A percentile compares a stretch with the other conserved stretches of the same genome.
Evolutionary conservation across 2,329 filamentous ascomycete genomes (phyloP).

Genomic region (Alternaria gaisen): DNA sequence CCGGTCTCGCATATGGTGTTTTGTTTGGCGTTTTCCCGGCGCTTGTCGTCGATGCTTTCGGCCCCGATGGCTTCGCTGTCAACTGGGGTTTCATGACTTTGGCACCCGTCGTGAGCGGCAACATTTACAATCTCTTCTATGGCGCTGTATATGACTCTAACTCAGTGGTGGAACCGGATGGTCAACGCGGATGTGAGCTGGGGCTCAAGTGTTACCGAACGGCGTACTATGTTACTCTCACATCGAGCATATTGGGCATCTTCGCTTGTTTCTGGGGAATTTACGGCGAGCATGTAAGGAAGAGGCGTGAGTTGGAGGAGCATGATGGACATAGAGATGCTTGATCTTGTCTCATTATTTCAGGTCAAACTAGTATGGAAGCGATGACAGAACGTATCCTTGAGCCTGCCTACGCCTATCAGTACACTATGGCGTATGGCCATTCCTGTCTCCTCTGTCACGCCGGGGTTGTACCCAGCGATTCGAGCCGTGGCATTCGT

Average conservation of each 20-base stretch:
- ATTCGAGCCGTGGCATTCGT: not conserved
- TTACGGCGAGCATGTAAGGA: slow-evolving; percentile 60
- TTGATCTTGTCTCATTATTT: slow-evolving; percentile 11
- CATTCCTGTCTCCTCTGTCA: not conserved
- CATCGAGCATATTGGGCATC: slow-evolving; percentile 74
- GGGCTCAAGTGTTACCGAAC: slow-evolving; percentile 81
- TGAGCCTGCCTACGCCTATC: not conserved
- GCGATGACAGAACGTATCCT: not conserved
- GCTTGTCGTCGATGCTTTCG: slow-evolving; percentile 86
- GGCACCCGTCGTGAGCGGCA: slow-evolving; percentile 85
- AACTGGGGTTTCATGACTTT: slow-evolving; percentile 98
- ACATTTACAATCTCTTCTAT: slow-evolving; percentile 93
- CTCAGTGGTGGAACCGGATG: slow-evolving; percentile 72
- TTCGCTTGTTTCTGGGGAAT: slow-evolving; percentile 76
- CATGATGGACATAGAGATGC: slow-evolving; percentile 43
- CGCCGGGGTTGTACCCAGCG: no score
- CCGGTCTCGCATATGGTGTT: slow-evolving; percentile 89
- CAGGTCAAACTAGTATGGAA: not conserved
- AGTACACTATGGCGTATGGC: not conserved
- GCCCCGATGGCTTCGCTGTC: slow-evolving; percentile 85
- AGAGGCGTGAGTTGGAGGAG: slow-evolving; percentile 45
- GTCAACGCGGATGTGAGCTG: slow-evolving; percentile 77
- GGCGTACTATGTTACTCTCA: slow-evolving; percentile 82
- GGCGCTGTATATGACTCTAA: slow-evolving; percentile 84
- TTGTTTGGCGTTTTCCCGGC: slow-evolving; percentile 94